A percentile compares a stretch with the other conserved stretches of the same genome.
phyloP scores from a whole-genome alignment of 2,329 filamentous ascomycete genomes.

The Fusarium xylarioides region DNA sequence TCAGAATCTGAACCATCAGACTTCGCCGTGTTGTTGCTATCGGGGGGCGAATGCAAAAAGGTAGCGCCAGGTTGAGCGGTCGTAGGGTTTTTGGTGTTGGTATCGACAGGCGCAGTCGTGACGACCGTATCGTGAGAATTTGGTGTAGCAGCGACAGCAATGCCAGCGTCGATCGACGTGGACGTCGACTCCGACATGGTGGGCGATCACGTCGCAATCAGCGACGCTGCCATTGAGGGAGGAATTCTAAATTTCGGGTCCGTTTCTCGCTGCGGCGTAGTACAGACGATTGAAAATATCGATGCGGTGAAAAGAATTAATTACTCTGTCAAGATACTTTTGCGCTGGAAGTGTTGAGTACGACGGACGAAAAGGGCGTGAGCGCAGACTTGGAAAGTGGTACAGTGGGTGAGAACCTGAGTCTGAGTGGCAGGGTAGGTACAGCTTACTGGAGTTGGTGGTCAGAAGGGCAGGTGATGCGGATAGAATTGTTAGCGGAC shows the following conservation, averaged over 20 bases:
- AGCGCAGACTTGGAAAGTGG: constrained; percentile 23
- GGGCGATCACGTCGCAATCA: constrained; percentile 49
- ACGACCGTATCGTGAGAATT: constrained; percentile 38
- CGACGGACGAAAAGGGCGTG: constrained; percentile 29
- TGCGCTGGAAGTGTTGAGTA: constrained; percentile 16
- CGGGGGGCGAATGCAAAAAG: constrained; percentile 70
- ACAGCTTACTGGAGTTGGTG: constrained; percentile 22
- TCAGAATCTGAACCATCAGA: constrained; percentile 71
- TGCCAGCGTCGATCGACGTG: constrained; percentile 62
- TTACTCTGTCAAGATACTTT: background rate
- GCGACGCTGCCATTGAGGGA: constrained; percentile 49
- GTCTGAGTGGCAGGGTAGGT: constrained; percentile 15
- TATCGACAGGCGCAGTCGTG: constrained; percentile 40
- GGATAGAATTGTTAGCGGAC: constrained; percentile 40
- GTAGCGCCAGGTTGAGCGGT: constrained; percentile 44
- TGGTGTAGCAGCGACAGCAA: constrained; percentile 59
- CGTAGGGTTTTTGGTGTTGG: constrained; percentile 50
- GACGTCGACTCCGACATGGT: constrained; percentile 54
- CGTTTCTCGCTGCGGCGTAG: constrained; percentile 26
- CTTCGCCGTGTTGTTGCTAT: constrained; percentile 69
- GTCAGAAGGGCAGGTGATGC: constrained; percentile 42
- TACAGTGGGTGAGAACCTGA: constrained; percentile 33
- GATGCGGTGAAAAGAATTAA: background rate
- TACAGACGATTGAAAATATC: constrained; percentile 10
- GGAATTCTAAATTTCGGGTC: constrained; percentile 20